Percentiles rank a stretch among this genome's conserved stretches.
Conservation (phyloP, 2,329 filamentous ascomycete species). For the Aspergillus tubingensis region DNA sequence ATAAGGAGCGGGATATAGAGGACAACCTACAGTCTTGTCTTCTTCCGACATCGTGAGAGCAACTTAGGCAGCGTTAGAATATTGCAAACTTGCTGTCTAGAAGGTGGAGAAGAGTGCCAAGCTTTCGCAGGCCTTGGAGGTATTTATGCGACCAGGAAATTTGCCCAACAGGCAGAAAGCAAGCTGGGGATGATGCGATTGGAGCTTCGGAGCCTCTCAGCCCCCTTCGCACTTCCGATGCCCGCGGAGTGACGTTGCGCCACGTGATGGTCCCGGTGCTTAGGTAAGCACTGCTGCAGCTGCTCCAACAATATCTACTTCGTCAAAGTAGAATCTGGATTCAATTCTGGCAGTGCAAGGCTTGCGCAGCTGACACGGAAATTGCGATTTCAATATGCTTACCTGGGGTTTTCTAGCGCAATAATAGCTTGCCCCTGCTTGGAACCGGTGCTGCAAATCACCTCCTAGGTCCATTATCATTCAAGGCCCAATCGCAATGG, state of each 20-base stretch:
- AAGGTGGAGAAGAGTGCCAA: conserved; percentile 1
- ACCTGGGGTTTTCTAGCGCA: neutral
- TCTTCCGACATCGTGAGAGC: conserved; percentile 37
- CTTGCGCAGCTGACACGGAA: neutral
- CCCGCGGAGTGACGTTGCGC: conserved; percentile 20
- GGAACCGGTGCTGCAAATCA: neutral
- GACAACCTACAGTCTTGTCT: conserved; percentile 36
- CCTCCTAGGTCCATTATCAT: neutral
- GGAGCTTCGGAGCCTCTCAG: conserved; percentile 14
- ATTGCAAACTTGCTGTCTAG: conserved; percentile 17
- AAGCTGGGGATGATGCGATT: conserved; percentile 18
- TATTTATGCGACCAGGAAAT: conserved; percentile 22
- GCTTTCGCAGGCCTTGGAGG: neutral
- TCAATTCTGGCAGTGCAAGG: neutral
- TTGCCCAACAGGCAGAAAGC: conserved; percentile 26
- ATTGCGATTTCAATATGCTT: conserved; percentile 12
- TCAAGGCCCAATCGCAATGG: conserved; percentile 34
- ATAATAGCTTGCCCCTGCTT: neutral
- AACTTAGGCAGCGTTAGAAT: neutral
- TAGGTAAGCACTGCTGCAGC: neutral
- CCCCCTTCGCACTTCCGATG: conserved; percentile 8
- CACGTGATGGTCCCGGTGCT: conserved; percentile 17
- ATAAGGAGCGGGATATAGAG: conserved; percentile 12
- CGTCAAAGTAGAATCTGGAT: neutral
- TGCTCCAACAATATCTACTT: neutral